Evolutionary conservation across 73 alveolate genomes (phyloP), one percentile per base, ranked within the genome.

Genomic region (Paraurostyla sp.): DNA sequence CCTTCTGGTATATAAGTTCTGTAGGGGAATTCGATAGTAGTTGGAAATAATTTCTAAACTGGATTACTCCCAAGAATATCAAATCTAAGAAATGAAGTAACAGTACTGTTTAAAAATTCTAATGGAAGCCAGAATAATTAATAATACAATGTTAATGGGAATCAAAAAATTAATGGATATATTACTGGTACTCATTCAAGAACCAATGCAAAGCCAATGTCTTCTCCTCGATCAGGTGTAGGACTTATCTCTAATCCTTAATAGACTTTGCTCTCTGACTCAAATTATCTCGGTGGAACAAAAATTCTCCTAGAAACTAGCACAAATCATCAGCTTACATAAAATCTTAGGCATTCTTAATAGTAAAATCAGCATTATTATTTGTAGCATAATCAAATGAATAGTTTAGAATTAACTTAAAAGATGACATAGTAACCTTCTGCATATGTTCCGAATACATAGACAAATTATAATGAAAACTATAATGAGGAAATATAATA

Each of bases 61-160:
- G 84, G 84, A 3, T 43, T 69, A 69, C 41, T 69, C 3, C 84
- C 84, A 11, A 69, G 84, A 69, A 69, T 69, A 4, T 41, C 84
- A 41, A 69, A 69, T 38, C 40, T 69, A 43, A 27, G 84, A 27
- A 69, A 69, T 38, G 84, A 69, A 43, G 84, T 69, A 15, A 69
- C 84, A 7, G 41, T 69, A 3, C 23, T 69, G 65, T 69, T 69
- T 25, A 69, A 69, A 43, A 69, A 69, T 40, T 15, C 84, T 3
- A 69, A 30, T 30, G 25, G 27, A 30, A 60, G 78, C 50, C 45
- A 60, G 23, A 60, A 60, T 27, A 60, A 25, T 27, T 30, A 60
- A n/a, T 52, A 52, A 20, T 25, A 13, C 13, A 52, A 52, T 52
- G 23, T 4, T 52, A 13, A 18, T 11, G 33, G 33, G 13, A 4